Evolutionary conservation across 768 basidiomycete species (phyloP), one percentile per base, ranked within the genome.

Genomic region (Lyophyllum semitale): DNA sequence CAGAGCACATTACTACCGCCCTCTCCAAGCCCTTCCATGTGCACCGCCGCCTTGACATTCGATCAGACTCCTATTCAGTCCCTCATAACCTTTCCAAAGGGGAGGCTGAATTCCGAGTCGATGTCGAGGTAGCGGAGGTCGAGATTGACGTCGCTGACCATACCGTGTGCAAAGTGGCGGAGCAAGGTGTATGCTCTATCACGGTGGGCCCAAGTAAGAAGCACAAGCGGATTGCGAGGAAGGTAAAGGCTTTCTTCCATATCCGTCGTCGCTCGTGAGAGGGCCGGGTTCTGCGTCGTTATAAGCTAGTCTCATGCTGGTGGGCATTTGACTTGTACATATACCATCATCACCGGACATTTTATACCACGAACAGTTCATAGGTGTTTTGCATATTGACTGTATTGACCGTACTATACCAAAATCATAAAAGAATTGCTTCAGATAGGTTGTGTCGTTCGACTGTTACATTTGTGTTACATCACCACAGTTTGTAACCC

Each of bases 181-280:
- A n/a, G n/a, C n/a, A n/a, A n/a, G n/a, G n/a, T n/a, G n/a, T n/a
- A n/a, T n/a, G n/a, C n/a, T n/a, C n/a, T n/a, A n/a, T n/a, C n/a
- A n/a, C n/a, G n/a, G n/a, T n/a, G n/a, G n/a, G n/a, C 5, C 9
- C 2, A 37, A 51, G 50, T 44, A 55, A 32, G 23, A 59, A 32
- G 22, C 15, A 54, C 8, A 58, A 50, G 32, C 30, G 48, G 1
- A 27, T 18, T 6, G 33, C 37, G 6, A 51, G 17, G 22, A 55
- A 29, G 41, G 26, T 29, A 0, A 48, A 26, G 32, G 45, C 27
- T 0, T 2, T 59, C 3, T 30, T 54, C 33, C 45, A 25, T 7
- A 26, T 15, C 8, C 13, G 30, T 32, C 50, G n/a, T 8, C 38
- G 37, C 9, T 18, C 5, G 5, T 38, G 37, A 18, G 37, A 35